Evolutionary conservation across 176 grass and related monocot genomes (phyloP).

Genomic region (Phyllostachys edulis): DNA sequence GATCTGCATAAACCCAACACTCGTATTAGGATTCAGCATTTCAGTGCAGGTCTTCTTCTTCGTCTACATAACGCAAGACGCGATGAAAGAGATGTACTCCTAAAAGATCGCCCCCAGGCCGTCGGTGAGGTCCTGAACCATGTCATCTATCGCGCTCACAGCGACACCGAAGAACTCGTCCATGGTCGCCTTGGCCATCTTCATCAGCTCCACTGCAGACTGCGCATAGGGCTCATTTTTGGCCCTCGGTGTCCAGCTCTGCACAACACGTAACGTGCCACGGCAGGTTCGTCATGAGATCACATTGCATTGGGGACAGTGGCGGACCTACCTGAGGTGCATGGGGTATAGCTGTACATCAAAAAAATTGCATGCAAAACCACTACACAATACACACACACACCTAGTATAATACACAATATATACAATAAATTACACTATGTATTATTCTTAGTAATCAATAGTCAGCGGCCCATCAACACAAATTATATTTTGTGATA

Average conservation of each 20-base stretch:
- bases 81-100: conserved; percentile 75
- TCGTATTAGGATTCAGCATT: neutral
- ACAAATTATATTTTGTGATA: no score
- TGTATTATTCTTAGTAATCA: no score
- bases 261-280: neutral
- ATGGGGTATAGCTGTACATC: no score
- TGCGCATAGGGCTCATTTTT: conserved; percentile 74
- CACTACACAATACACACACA: no score
- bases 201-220: conserved; percentile 80
- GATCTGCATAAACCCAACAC: neutral
- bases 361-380: no score
- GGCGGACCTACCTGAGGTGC: no score
- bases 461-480: no score
- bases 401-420: no score
- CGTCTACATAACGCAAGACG: conserved; percentile 62
- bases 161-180: conserved; percentile 88
- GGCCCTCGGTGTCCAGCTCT: conserved; percentile 85
- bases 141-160: conserved; percentile 52
- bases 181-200: conserved; percentile 68
- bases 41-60: neutral
- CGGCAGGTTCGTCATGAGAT: neutral
- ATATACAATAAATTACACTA: no score
- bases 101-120: conserved; percentile 56
- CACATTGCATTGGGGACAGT: no score
- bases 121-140: conserved; percentile 78